A percentile compares a stretch with the other conserved stretches of the same genome.
These are phyloP conservation scores for Blastomyces gilchristii DNA, from an alignment of 2,329 filamentous ascomycete species.

Conservation along the genomic window DNA sequence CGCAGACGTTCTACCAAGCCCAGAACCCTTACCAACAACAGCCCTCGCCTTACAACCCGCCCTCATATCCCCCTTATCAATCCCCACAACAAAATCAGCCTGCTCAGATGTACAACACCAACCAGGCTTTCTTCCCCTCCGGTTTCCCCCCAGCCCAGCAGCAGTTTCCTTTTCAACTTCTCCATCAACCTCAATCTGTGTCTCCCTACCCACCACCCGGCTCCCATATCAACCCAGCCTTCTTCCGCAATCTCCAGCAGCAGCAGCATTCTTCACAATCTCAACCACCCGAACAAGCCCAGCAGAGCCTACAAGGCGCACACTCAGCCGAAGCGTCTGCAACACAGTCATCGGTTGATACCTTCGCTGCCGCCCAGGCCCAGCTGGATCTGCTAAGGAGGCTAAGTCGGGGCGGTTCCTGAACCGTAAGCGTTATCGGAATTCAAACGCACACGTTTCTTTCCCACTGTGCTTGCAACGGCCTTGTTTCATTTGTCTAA, in stretches of 20 bases:
- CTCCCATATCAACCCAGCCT: conserved; percentile 49
- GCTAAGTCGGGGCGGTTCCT: conserved; percentile 22
- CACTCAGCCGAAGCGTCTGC: neutral
- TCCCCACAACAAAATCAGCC: conserved; percentile 20
- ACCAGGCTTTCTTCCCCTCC: conserved; percentile 22
- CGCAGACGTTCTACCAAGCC: conserved; percentile 17
- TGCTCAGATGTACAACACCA: conserved; percentile 15
- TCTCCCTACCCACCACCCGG: conserved; percentile 32
- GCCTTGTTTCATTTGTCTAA: neutral
- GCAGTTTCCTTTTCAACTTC: conserved; percentile 29
- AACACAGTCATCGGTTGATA: conserved; percentile 22
- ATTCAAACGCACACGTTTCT: neutral
- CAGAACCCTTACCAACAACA: conserved; percentile 20
- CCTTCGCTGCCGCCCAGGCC: conserved; percentile 34
- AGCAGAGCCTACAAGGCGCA: neutral
- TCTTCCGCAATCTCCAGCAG: conserved; percentile 42
- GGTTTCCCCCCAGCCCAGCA: conserved; percentile 20
- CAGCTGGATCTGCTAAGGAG: conserved; percentile 33
- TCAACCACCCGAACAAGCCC: conserved; percentile 19
- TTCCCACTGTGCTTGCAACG: neutral
- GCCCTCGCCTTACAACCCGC: conserved; percentile 12
- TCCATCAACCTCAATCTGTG: conserved; percentile 33
- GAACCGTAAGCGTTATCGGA: conserved; percentile 5
- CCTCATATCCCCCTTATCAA: conserved; percentile 17
- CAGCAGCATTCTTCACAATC: conserved; percentile 25